Conservation (phyloP, 2,329 filamentous ascomycete genomes). For the Trichoderma semiorbis region DNA sequence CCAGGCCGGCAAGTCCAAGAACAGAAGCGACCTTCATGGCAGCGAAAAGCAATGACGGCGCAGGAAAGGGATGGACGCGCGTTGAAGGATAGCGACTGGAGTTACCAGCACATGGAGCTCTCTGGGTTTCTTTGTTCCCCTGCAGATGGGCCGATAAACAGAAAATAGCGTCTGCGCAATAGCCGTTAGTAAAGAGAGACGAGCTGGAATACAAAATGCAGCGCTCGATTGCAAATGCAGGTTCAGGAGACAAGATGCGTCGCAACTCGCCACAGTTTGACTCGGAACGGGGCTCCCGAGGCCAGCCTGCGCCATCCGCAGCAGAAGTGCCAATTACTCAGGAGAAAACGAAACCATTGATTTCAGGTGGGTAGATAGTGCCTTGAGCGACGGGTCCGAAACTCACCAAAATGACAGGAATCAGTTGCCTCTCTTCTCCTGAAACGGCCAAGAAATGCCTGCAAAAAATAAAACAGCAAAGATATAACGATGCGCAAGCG, state of each 20-base stretch:
- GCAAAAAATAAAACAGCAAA: neutral
- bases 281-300: neutral
- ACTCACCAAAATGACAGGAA: neutral
- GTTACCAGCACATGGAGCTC: slow-evolving; percentile 14
- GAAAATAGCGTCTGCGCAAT: neutral
- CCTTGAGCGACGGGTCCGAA: neutral
- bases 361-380: neutral
- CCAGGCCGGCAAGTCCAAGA: slow-evolving; percentile 52
- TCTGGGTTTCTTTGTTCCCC: neutral
- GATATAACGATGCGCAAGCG: neutral
- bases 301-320: neutral
- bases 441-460: neutral
- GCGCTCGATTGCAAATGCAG: neutral
- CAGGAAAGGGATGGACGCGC: slow-evolving; percentile 13
- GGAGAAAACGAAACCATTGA: neutral
- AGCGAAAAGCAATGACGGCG: slow-evolving; percentile 7
- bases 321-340: slow-evolving; percentile 1
- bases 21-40: slow-evolving; percentile 52
- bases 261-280: slow-evolving; percentile 10
- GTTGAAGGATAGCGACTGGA: neutral
- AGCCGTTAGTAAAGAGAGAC: neutral
- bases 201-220: neutral
- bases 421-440: neutral
- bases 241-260: neutral
- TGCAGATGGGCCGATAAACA: neutral